Conservation (phyloP, 768 basidiomycete genomes). For the Paxillus rubicundulus region DNA sequence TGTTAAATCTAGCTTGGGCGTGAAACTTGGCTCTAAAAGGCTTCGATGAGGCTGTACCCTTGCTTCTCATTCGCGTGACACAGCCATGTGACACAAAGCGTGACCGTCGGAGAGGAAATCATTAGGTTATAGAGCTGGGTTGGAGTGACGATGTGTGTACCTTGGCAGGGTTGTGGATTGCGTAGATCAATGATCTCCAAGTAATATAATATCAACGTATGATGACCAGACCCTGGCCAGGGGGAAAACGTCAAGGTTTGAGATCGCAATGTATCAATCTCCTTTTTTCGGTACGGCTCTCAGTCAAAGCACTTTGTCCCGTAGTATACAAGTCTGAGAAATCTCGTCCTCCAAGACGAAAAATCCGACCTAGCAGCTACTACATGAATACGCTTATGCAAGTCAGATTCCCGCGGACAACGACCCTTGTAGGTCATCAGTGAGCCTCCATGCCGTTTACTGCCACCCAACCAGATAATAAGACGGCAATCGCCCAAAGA, state of each 20-base stretch:
- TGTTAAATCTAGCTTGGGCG: no score
- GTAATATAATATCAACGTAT: not conserved
- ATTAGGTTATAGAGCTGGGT: no score
- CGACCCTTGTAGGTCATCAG: not conserved
- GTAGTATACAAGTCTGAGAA: not conserved
- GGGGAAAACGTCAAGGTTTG: not conserved
- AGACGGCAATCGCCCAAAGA: slow-evolving; percentile 8
- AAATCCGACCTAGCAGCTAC: not conserved
- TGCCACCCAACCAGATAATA: slow-evolving; percentile 20
- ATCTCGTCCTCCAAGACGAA: not conserved
- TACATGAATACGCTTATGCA: not conserved
- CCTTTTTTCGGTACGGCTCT: no score
- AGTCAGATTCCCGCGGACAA: not conserved
- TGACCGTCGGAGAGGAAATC: no score
- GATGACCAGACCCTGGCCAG: not conserved
- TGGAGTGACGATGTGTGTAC: not conserved
- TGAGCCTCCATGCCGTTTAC: not conserved
- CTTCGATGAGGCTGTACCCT: no score
- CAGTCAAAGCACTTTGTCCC: no score
- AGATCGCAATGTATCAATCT: no score
- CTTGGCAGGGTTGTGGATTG: not conserved
- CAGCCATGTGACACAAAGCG: no score
- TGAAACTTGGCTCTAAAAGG: no score
- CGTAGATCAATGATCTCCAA: not conserved
- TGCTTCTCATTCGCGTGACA: no score